phyloP scores from a whole-genome alignment of 768 basidiomycete genomes.

The Boletus rubroflammeus region DNA sequence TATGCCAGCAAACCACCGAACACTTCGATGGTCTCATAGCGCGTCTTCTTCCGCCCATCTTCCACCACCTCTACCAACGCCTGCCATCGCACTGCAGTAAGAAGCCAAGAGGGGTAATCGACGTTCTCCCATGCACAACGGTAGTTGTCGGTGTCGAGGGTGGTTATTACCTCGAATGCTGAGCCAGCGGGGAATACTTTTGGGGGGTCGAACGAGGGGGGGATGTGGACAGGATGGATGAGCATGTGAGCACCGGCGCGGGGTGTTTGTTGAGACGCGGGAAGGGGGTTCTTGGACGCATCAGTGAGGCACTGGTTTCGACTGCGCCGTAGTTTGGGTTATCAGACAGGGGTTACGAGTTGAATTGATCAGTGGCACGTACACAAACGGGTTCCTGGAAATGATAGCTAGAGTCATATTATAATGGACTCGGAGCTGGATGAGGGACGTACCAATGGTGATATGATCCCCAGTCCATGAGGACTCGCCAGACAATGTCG shows the following conservation, averaged over 20 bases:
- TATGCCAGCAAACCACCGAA: constrained; percentile 57
- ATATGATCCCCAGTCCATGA: constrained; percentile 61
- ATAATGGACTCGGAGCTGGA: neutral
- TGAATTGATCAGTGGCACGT: constrained; percentile 21
- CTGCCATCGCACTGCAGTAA: constrained; percentile 63
- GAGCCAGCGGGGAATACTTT: constrained; percentile 33
- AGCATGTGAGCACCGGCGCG: constrained; percentile 45
- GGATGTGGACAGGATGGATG: constrained; percentile 54
- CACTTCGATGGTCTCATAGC: constrained; percentile 62
- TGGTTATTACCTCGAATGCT: constrained; percentile 44
- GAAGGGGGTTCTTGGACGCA: constrained; percentile 37
- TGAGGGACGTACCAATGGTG: constrained; percentile 49
- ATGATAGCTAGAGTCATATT: neutral
- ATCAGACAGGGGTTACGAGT: neutral
- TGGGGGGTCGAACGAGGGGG: constrained; percentile 49
- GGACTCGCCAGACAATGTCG: constrained; percentile 56
- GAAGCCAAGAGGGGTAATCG: constrained; percentile 43
- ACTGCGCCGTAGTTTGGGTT: constrained; percentile 28
- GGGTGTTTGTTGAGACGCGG: constrained; percentile 44
- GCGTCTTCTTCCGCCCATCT: constrained; percentile 45
- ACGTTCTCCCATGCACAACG: constrained; percentile 55
- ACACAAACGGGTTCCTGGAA: constrained; percentile 70
- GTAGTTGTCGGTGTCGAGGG: constrained; percentile 50
- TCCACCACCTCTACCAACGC: constrained; percentile 43
- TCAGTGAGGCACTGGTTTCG: constrained; percentile 48